Evolutionary conservation across 352 stramenopile species (phyloP).

Genomic region (Hyaloperonospora brassicae): DNA sequence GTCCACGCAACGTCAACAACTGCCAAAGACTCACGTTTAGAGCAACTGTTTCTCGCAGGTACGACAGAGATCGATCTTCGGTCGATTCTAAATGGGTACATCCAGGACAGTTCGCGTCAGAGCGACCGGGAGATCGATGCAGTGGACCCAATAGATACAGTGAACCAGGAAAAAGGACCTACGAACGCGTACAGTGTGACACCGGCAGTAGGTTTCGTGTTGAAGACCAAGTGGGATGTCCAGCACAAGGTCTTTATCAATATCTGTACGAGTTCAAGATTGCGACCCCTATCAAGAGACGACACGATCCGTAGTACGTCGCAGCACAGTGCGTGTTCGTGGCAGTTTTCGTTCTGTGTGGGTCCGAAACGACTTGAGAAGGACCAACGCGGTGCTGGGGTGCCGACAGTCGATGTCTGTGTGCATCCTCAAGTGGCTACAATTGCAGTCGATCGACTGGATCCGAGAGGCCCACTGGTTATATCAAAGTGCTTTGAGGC

Average conservation of each 20-base stretch:
- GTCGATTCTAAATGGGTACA: too few species aligned
- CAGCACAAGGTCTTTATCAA: constrained; percentile 90
- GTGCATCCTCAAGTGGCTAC: constrained; percentile 85
- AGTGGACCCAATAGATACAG: too few species aligned
- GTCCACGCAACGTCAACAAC: too few species aligned
- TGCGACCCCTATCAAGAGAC: constrained; percentile 57
- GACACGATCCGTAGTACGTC: constrained; percentile 3
- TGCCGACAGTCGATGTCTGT: constrained; percentile 87
- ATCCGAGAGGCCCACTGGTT: constrained; percentile 79
- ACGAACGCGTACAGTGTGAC: constrained; percentile 81
- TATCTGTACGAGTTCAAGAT: constrained; percentile 80
- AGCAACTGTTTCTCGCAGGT: too few species aligned
- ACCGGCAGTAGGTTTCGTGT: constrained; percentile 81
- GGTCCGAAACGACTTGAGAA: constrained; percentile 84
- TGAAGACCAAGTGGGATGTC: constrained; percentile 75
- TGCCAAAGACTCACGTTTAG: too few species aligned
- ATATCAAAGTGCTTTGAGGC: constrained; percentile 83
- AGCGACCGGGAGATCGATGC: too few species aligned
- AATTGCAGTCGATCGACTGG: constrained; percentile 39
- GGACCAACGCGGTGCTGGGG: constrained; percentile 68
- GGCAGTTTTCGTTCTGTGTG: constrained; percentile 87
- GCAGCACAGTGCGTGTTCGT: constrained; percentile 28
- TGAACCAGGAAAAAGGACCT: constrained; percentile 78
- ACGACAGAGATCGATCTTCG: too few species aligned
- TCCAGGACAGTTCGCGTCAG: too few species aligned